Conservation (phyloP, 1,139 yeast genomes). For the Pichia kudriavzevii region DNA sequence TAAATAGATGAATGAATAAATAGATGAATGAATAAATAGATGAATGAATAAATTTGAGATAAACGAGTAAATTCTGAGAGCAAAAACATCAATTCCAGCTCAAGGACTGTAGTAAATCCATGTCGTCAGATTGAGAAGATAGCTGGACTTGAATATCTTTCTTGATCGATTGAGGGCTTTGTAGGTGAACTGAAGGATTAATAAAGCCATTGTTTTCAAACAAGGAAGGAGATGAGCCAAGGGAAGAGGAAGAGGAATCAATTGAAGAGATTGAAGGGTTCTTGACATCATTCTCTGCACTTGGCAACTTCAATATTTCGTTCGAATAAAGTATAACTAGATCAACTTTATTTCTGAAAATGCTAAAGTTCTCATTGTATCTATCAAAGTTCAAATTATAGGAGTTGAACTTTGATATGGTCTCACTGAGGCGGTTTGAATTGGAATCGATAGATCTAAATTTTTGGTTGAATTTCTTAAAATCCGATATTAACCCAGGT, state of each 20-base stretch:
- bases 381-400: constrained; percentile 5
- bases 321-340: constrained; percentile 16
- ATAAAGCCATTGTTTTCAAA: too few species aligned
- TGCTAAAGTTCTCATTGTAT: constrained; percentile 7
- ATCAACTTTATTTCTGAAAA: constrained; percentile 14
- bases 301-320: constrained; percentile 10
- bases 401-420: constrained; percentile 1
- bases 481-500: constrained; percentile 14
- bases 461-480: constrained; percentile 8
- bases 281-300: constrained; percentile 1
- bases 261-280: constrained; percentile 1
- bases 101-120: too few species aligned
- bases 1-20: too few species aligned
- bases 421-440: background rate
- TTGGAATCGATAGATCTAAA: constrained; percentile 7
- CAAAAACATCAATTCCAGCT: too few species aligned
- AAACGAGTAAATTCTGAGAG: too few species aligned
- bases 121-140: too few species aligned
- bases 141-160: too few species aligned
- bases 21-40: too few species aligned
- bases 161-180: too few species aligned
- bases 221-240: constrained; percentile 1
- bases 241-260: background rate
- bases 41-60: too few species aligned
- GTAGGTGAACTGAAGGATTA: too few species aligned